A percentile compares a stretch with the other conserved stretches of the same genome.
These are phyloP conservation scores for Tylopilus plumbeoviolaceoides DNA, from an alignment of 768 basidiomycete genomes.

Conservation along the genomic window DNA sequence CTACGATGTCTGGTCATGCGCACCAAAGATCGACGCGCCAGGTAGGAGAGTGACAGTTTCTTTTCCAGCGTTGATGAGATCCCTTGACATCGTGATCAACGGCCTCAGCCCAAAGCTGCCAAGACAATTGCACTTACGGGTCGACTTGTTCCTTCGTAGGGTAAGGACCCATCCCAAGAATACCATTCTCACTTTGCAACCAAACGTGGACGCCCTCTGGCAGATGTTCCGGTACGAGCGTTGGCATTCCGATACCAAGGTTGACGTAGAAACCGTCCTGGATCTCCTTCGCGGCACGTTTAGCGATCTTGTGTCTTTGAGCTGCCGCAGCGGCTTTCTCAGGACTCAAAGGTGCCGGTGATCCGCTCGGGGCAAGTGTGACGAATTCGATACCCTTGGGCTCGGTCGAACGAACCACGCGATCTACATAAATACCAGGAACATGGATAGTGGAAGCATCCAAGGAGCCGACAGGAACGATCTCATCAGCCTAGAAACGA, in stretches of 20 bases:
- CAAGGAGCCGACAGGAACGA: slow-evolving; percentile 78
- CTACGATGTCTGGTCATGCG: slow-evolving; percentile 18
- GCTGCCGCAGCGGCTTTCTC: slow-evolving; percentile 52
- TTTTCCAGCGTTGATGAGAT: slow-evolving; percentile 93
- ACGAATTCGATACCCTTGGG: slow-evolving; percentile 76
- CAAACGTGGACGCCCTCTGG: slow-evolving; percentile 75
- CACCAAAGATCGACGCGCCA: slow-evolving; percentile 88
- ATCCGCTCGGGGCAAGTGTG: slow-evolving; percentile 57
- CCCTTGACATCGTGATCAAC: slow-evolving; percentile 40
- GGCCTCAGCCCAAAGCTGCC: neutral
- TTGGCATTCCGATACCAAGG: slow-evolving; percentile 89
- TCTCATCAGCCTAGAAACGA: slow-evolving; percentile 69
- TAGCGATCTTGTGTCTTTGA: slow-evolving; percentile 72
- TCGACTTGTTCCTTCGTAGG: slow-evolving; percentile 77
- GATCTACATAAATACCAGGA: slow-evolving; percentile 84
- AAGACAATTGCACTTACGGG: slow-evolving; percentile 49
- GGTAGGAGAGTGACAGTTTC: slow-evolving; percentile 91
- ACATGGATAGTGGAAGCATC: slow-evolving; percentile 80
- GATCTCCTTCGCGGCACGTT: slow-evolving; percentile 85
- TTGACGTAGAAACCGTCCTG: slow-evolving; percentile 87
- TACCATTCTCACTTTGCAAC: slow-evolving; percentile 89
- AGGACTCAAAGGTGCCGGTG: slow-evolving; percentile 31
- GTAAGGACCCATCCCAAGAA: slow-evolving; percentile 88
- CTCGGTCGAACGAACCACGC: slow-evolving; percentile 74
- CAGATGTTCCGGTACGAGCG: slow-evolving; percentile 78